phyloP scores from a whole-genome alignment of 2,329 filamentous ascomycete species.

The Trematosphaeria pertusa region DNA sequence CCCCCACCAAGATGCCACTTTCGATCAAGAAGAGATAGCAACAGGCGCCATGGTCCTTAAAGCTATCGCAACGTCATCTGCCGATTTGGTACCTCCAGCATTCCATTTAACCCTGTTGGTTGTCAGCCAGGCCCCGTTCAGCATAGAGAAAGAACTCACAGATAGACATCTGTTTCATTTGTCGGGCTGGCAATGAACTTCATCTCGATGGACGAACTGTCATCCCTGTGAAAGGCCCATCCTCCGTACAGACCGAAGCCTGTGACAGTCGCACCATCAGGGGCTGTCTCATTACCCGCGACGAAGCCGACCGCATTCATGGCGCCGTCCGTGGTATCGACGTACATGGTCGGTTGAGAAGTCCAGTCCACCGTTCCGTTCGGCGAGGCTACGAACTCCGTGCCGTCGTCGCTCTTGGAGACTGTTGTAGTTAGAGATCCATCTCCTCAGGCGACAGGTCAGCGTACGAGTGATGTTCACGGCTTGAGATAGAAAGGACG shows the following conservation, averaged over 20 bases:
- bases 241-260: conserved; percentile 35
- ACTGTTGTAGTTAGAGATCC: conserved; percentile 14
- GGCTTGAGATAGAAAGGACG: conserved; percentile 20
- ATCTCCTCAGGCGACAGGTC: too few relatives aligned
- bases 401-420: conserved; percentile 11
- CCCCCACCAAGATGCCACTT: too few relatives aligned
- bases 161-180: conserved; percentile 22
- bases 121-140: not conserved
- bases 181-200: conserved; percentile 24
- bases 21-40: not conserved
- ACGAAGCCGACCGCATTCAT: conserved; percentile 36
- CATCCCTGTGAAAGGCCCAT: conserved; percentile 37
- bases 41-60: conserved; percentile 21
- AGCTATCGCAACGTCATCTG: conserved; percentile 17
- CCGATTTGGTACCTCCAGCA: conserved; percentile 13
- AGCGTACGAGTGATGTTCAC: conserved; percentile 43
- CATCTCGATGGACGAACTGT: conserved; percentile 19
- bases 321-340: conserved; percentile 25
- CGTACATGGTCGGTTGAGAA: conserved; percentile 28
- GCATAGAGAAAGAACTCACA: conserved; percentile 3
- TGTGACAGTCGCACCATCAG: conserved; percentile 8
- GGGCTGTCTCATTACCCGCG: conserved; percentile 18
- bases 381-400: conserved; percentile 25
- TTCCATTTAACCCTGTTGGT: conserved; percentile 21
- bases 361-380: conserved; percentile 27